Evolutionary conservation across 2,329 filamentous ascomycete species (phyloP).

Genomic region (Byssothecium circinans): DNA sequence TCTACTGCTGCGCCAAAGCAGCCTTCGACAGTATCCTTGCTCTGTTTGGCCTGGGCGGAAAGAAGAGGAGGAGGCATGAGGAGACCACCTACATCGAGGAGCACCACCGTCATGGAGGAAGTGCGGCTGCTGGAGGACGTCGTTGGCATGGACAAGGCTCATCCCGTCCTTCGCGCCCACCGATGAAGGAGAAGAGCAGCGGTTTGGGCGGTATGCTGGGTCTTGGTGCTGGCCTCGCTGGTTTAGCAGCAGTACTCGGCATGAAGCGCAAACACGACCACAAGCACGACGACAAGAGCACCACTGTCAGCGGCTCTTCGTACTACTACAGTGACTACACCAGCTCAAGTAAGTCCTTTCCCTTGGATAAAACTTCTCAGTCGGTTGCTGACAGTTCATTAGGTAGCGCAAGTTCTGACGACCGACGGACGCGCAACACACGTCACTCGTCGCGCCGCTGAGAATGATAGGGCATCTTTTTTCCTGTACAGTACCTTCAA

Average conservation of each 20-base stretch:
- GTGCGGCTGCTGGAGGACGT: slow-evolving; percentile 60
- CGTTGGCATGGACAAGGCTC: slow-evolving; percentile 51
- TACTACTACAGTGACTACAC: slow-evolving; percentile 52
- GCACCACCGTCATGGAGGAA: slow-evolving; percentile 59
- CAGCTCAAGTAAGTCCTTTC: slow-evolving; percentile 49
- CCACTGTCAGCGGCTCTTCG: slow-evolving; percentile 42
- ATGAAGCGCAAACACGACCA: slow-evolving; percentile 48
- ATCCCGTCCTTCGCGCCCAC: slow-evolving; percentile 36
- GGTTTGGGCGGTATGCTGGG: slow-evolving; percentile 41
- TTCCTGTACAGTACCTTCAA: slow-evolving; percentile 19
- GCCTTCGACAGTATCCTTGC: slow-evolving; percentile 62
- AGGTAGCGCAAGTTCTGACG: slow-evolving; percentile 50
- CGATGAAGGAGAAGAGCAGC: slow-evolving; percentile 42
- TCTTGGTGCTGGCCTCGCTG: slow-evolving; percentile 48
- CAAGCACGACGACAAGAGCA: slow-evolving; percentile 48
- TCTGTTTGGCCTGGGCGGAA: slow-evolving; percentile 63
- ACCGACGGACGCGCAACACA: slow-evolving; percentile 46
- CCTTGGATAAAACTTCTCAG: background rate
- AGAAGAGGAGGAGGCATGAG: slow-evolving; percentile 52
- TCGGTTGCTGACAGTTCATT: slow-evolving; percentile 20
- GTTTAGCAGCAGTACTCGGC: slow-evolving; percentile 48
- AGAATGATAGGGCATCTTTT: slow-evolving; percentile 2
- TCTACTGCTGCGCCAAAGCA: slow-evolving; percentile 64
- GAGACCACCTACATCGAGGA: slow-evolving; percentile 68
- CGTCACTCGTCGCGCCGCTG: slow-evolving; percentile 38